Evolutionary conservation across 1,284 basidiomycete genomes (phyloP).

Genomic region (Trichosporon sp.): DNA sequence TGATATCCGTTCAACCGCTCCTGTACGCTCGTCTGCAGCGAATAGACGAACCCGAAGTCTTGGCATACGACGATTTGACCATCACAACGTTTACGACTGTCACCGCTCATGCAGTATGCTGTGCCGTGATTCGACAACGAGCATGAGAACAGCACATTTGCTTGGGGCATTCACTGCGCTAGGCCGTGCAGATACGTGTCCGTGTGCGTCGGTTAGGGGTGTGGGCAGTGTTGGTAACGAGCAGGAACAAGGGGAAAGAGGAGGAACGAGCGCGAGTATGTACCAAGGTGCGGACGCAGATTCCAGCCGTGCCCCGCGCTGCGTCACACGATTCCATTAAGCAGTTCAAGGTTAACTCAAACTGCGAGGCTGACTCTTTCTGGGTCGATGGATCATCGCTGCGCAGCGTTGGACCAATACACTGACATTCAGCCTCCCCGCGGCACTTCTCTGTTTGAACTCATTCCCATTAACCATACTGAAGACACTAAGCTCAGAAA

Average conservation of each 20-base stretch:
- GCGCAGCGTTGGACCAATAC: not conserved
- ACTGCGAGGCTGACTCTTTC: not conserved
- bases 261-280: not conserved
- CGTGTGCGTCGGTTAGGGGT: not conserved
- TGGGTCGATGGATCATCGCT: not conserved
- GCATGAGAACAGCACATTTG: not conserved
- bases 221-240: not conserved
- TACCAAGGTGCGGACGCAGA: not conserved
- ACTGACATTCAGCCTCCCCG: not conserved
- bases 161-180: conserved; percentile 1
- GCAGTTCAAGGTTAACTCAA: not conserved
- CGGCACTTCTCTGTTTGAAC: not conserved
- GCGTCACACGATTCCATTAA: not conserved
- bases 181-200: not conserved
- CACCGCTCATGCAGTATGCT: not conserved
- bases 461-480: conserved; percentile 1
- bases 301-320: not conserved
- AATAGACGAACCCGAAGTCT: conserved; percentile 7
- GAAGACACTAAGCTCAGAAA: not conserved
- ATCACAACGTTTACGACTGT: not conserved
- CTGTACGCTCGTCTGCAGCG: conserved; percentile 4
- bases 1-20: not conserved
- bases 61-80: not conserved
- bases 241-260: not conserved
- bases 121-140: not conserved